Evolutionary conservation across 164 flowering plant species (phyloP), one percentile per base, ranked within the genome.

Genomic region (Vitis rupestris): DNA sequence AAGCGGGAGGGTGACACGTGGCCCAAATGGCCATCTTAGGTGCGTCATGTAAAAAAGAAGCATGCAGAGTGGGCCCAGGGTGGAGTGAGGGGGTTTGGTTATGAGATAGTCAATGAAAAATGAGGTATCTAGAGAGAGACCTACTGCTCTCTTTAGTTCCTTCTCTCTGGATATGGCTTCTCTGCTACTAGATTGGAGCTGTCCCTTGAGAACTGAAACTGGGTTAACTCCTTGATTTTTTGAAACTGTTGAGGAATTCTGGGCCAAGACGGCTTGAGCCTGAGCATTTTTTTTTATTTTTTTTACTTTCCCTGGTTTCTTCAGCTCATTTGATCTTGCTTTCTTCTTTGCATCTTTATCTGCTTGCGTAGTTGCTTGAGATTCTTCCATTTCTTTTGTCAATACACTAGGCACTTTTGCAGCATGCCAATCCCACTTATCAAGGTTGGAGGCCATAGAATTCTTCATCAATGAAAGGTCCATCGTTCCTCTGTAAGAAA

Each of bases 321-420:
- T 93, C 83, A 93, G 71, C 77, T 95, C 99, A 74, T 95, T 91
- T 59, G 97, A 83, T 80, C 82, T 90, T 63, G 97, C 98, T 84
- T 90, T 95, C 82, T 67, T 85, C 81, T 95, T 95, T 59, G 98
- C 98, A 81, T 92, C 99, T 85, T 95, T 95, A 81, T 93, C 99
- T 30, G 96, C 97, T 98, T 92, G 80, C 82, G 93, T 95, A 72
- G 90, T 91, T 74, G 96, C 90, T 83, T 95, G 99, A 74, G 97
- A 81, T 70, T 93, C 97, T 83, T 95, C 99, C 97, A 95, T 89
- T 74, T 95, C 98, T 75, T 88, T 87, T 19, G 99, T 93, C 76
- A 95, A 79, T 64, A 97, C 80, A 80, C 98, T 91, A 27, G 99
- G 97, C 70, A 95, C 98, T 72, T 91, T 88, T 60, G 98, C 99